Conservation (phyloP, 345 rosid species). For the Murraya paniculata region DNA sequence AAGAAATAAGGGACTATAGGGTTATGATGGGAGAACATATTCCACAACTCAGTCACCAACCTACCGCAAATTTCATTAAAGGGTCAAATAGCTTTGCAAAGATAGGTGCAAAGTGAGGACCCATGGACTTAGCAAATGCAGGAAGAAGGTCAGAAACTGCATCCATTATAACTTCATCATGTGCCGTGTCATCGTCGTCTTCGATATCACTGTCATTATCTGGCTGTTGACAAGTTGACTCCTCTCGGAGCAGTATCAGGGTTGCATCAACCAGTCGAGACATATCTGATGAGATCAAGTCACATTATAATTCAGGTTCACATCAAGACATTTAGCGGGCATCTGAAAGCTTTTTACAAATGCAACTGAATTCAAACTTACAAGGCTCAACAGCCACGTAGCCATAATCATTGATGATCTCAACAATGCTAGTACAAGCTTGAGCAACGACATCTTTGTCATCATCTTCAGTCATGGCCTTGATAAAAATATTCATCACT, state of each 20-base stretch:
- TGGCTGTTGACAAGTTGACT: constrained; percentile 81
- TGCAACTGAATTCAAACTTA: constrained; percentile 38
- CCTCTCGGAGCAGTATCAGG: constrained; percentile 67
- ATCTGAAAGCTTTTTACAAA: not conserved
- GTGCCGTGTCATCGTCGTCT: constrained; percentile 68
- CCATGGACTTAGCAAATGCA: constrained; percentile 96
- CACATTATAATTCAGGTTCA: constrained; percentile 18
- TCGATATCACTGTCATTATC: constrained; percentile 80
- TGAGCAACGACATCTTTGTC: constrained; percentile 98
- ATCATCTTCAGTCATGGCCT: constrained; percentile 85
- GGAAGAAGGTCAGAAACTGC: constrained; percentile 98
- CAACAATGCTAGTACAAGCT: constrained; percentile 85
- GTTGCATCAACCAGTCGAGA: constrained; percentile 78
- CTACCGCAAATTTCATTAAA: constrained; percentile 89
- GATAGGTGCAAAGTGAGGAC: constrained; percentile 83
- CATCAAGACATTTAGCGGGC: constrained; percentile 10
- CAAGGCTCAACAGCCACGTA: constrained; percentile 77
- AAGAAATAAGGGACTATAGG: constrained; percentile 4
- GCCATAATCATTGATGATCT: constrained; percentile 85
- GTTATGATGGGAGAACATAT: constrained; percentile 7
- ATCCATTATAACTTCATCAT: constrained; percentile 98
- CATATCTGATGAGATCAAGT: constrained; percentile 59
- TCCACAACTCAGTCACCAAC: constrained; percentile 23
- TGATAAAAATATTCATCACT: constrained; percentile 74
- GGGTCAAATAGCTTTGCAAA: constrained; percentile 87